These are phyloP conservation scores for Aspergillus quadrilineatus DNA, from an alignment of 2,329 filamentous ascomycete genomes.

Conservation along the genomic window DNA sequence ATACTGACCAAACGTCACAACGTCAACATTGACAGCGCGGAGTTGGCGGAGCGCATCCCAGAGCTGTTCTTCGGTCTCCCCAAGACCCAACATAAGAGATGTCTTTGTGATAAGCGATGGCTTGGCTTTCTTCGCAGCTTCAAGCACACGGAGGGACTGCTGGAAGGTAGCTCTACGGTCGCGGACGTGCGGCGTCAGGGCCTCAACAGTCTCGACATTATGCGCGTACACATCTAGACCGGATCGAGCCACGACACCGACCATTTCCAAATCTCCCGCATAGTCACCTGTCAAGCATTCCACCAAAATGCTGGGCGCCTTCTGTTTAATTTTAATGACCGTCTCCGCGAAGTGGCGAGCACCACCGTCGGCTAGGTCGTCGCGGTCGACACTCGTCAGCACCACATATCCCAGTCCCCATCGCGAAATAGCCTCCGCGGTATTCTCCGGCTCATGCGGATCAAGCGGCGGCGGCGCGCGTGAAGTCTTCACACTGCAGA, in stretches of 20 bases:
- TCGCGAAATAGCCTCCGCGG: slow-evolving; percentile 83
- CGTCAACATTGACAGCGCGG: slow-evolving; percentile 77
- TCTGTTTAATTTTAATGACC: slow-evolving; percentile 87
- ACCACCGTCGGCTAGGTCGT: slow-evolving; percentile 86
- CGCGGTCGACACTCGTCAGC: slow-evolving; percentile 87
- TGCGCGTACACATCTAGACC: slow-evolving; percentile 96
- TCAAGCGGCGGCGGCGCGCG: slow-evolving; percentile 77
- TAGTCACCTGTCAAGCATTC: slow-evolving; percentile 72
- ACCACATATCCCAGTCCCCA: slow-evolving; percentile 98
- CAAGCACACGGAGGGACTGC: slow-evolving; percentile 77
- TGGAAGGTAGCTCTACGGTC: slow-evolving; percentile 87
- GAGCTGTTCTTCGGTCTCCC: slow-evolving; percentile 85
- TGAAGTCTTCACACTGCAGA: slow-evolving; percentile 94
- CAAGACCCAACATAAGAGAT: slow-evolving; percentile 92
- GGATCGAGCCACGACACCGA: slow-evolving; percentile 75
- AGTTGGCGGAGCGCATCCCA: slow-evolving; percentile 77
- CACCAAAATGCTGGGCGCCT: slow-evolving; percentile 51
- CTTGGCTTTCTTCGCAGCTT: slow-evolving; percentile 74
- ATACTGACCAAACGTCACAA: slow-evolving; percentile 99
- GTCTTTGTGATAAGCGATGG: slow-evolving; percentile 94
- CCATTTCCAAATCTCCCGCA: slow-evolving; percentile 81
- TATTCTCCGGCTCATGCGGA: slow-evolving; percentile 94
- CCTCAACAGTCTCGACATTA: slow-evolving; percentile 94
- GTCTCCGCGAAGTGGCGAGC: slow-evolving; percentile 90
- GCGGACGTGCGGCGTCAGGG: slow-evolving; percentile 81